Evolutionary conservation across 345 rosid species (phyloP), one percentile per base, ranked within the genome.

Genomic region (Hevea brasiliensis): DNA sequence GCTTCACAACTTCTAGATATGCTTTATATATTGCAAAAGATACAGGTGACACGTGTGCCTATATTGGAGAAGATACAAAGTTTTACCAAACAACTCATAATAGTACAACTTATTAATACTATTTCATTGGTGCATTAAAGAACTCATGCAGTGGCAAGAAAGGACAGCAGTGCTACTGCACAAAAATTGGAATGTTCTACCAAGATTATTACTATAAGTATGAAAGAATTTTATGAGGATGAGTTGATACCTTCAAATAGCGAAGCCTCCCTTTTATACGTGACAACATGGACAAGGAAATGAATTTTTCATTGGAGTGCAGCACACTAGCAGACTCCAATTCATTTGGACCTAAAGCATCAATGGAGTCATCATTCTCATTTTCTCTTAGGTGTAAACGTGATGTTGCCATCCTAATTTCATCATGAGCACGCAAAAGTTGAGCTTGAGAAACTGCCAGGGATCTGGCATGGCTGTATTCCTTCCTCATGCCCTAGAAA

Each of bases 391-490:
- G 82, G 74, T 87, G 97, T 79, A 94, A 79, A 71, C 98, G 84
- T 69, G 92, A 86, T 74, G 93, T 90, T 51, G 98, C 92, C 97
- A 94, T 94, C 87, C 83, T 92, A 79, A 94, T 84, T 82, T 92
- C 98, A 70, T 94, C 98, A 61, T 94, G 87, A 71, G 98, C 95
- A 72, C 86, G 85, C 71, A 94, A 86, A 80, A 88, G 79, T 65
- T 92, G 87, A 72, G 97, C 97, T 89, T 94, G 98, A 74, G 87
- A 81, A 80, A 86, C 84, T 62, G 95, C 89, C 85, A 94, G 84
- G 73, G 83, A 80, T 84, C 98, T 89, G 53, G 98, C 94, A 81
- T 82, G 82, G 18, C 79, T 82, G 77, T 92, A 88, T 76, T 94
- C 98, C 89, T 92, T 92, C 72, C 98, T 80, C 98, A 94, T 92